Percentiles rank a stretch among this genome's conserved stretches.
These are phyloP conservation scores for Blastobotrys attinorum DNA, from an alignment of 805 yeast genomes.

Conservation along the genomic window DNA sequence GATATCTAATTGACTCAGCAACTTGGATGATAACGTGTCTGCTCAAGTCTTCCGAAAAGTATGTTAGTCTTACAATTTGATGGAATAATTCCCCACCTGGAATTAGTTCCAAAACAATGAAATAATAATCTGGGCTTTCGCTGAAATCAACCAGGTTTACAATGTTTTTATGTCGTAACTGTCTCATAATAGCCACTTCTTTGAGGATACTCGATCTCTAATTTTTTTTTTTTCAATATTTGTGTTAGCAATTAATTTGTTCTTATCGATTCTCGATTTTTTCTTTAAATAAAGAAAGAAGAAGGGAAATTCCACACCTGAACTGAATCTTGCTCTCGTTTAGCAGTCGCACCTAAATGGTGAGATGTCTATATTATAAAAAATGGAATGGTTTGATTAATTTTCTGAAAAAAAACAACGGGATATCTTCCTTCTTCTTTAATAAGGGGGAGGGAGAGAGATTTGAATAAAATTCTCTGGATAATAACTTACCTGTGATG, in stretches of 20 bases:
- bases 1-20: constrained; percentile 58
- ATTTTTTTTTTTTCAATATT: not conserved
- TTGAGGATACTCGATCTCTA: constrained; percentile 49
- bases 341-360: constrained; percentile 10
- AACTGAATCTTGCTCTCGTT: constrained; percentile 3
- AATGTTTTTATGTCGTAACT: constrained; percentile 52
- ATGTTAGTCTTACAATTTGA: constrained; percentile 69
- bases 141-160: constrained; percentile 46
- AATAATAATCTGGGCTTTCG: constrained; percentile 48
- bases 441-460: not conserved
- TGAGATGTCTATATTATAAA: constrained; percentile 5
- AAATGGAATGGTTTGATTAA: not conserved
- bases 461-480: not conserved
- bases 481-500: constrained; percentile 26
- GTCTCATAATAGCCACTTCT: constrained; percentile 68
- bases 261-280: too few species aligned
- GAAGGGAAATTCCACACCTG: constrained; percentile 7
- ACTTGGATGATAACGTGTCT: constrained; percentile 69
- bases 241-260: too few species aligned
- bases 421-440: too few species aligned
- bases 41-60: constrained; percentile 63
- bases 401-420: not conserved
- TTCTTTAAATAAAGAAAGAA: too few species aligned
- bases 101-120: constrained; percentile 57
- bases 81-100: constrained; percentile 78